Percentiles rank a stretch among this genome's conserved stretches.
Evolutionary conservation across 1,284 basidiomycete species (phyloP).

Genomic region (Trametes versicolor): DNA sequence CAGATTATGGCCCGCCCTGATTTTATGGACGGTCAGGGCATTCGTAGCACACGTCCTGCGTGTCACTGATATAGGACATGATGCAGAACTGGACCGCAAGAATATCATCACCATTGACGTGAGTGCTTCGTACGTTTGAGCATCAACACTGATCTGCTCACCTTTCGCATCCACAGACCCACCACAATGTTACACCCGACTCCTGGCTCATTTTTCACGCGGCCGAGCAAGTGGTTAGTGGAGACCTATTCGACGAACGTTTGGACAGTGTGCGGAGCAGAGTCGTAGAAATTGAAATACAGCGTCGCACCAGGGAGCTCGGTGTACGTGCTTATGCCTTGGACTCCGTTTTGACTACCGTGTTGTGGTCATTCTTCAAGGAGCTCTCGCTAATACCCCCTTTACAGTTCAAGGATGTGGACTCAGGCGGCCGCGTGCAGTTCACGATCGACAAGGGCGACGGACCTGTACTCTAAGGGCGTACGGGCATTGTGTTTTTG

Average conservation of each 20-base stretch:
- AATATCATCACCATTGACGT: conserved; percentile 86
- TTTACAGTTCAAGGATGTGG: conserved; percentile 71
- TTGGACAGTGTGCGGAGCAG: conserved; percentile 76
- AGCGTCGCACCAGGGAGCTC: conserved; percentile 74
- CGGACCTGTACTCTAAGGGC: conserved; percentile 22
- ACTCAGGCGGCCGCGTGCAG: conserved; percentile 63
- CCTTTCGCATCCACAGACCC: conserved; percentile 54
- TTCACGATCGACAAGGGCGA: conserved; percentile 72
- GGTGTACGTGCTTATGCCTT: conserved; percentile 56
- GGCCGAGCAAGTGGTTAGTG: conserved; percentile 72
- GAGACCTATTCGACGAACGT: conserved; percentile 77
- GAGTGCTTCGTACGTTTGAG: conserved; percentile 39
- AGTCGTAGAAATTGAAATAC: conserved; percentile 78
- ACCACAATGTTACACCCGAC: conserved; percentile 83
- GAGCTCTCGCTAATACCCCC: conserved; percentile 12
- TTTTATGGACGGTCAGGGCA: conserved; percentile 71
- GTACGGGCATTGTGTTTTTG: no score
- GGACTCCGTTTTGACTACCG: conserved; percentile 4
- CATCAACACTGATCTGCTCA: conserved; percentile 15
- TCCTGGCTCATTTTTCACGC: conserved; percentile 79
- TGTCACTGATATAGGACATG: neutral
- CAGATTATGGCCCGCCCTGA: conserved; percentile 88
- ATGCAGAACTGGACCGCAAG: conserved; percentile 64
- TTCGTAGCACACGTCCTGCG: neutral
- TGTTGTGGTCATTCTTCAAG: no score